phyloP scores from a whole-genome alignment of 2,329 filamentous ascomycete genomes.

The Cryoendolithus antarcticus region DNA sequence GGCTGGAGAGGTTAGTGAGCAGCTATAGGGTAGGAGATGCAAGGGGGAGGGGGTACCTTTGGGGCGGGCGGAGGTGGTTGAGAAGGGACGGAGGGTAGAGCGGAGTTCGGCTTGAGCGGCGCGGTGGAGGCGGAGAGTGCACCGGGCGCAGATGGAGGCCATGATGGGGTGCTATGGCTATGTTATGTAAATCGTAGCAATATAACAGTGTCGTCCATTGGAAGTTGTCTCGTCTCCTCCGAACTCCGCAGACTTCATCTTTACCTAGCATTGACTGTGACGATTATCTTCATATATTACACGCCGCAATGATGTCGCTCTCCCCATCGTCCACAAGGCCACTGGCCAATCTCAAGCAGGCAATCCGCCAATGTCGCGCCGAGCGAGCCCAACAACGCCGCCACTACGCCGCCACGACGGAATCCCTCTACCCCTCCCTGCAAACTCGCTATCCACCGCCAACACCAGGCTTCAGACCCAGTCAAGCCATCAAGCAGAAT shows the following conservation, averaged over 20 bases:
- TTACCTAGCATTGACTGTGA: no score
- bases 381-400: constrained; percentile 25
- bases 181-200: background rate
- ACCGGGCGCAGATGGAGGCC: constrained; percentile 20
- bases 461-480: constrained; percentile 18
- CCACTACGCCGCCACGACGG: constrained; percentile 35
- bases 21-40: background rate
- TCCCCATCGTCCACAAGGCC: constrained; percentile 49
- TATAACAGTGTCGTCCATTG: no score
- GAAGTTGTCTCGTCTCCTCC: no score
- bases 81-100: constrained; percentile 14
- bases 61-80: constrained; percentile 8
- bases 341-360: constrained; percentile 56
- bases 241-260: no score
- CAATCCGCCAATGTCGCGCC: constrained; percentile 44
- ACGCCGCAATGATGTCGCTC: constrained; percentile 40
- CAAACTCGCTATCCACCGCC: constrained; percentile 20
- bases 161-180: constrained; percentile 7
- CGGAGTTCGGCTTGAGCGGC: constrained; percentile 10
- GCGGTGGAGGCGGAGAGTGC: constrained; percentile 21
- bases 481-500: constrained; percentile 23
- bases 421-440: constrained; percentile 37
- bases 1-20: constrained; percentile 7
- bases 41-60: constrained; percentile 4
- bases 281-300: background rate